phyloP scores from a whole-genome alignment of 257 asterid species.

The Solanum microdontum region DNA sequence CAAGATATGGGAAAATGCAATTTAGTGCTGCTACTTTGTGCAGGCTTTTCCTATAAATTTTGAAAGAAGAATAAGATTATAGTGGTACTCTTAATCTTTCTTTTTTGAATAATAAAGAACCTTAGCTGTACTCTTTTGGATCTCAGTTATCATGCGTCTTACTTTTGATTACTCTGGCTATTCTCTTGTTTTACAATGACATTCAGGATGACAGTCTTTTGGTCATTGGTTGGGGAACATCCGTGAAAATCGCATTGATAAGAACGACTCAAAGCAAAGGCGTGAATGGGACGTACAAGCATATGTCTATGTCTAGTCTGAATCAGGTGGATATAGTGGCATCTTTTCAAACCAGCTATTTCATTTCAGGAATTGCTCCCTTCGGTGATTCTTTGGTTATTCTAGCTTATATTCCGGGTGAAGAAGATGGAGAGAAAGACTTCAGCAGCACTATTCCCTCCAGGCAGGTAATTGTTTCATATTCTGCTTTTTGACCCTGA shows the following conservation, averaged over 20 bases:
- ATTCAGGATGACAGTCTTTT: constrained; percentile 77
- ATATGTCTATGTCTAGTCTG: constrained; percentile 60
- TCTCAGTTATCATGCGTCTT: neutral
- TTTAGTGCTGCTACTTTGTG: neutral
- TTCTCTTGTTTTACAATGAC: constrained; percentile 19
- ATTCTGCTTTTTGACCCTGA: neutral
- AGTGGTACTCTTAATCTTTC: neutral
- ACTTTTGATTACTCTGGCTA: constrained; percentile 5
- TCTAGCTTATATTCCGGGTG: constrained; percentile 78
- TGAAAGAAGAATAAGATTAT: neutral
- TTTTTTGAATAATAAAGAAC: neutral
- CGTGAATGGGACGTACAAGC: constrained; percentile 51
- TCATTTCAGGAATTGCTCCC: constrained; percentile 97
- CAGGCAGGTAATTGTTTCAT: constrained; percentile 54
- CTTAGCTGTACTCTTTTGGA: neutral
- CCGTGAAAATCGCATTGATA: constrained; percentile 77
- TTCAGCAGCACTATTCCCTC: constrained; percentile 68
- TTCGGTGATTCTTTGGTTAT: constrained; percentile 94
- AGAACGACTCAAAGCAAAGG: constrained; percentile 48
- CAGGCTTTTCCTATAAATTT: neutral
- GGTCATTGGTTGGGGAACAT: constrained; percentile 99
- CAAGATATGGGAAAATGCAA: neutral
- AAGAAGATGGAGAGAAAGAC: constrained; percentile 79
- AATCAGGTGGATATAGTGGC: constrained; percentile 95
- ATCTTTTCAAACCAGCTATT: constrained; percentile 89